These are phyloP conservation scores for Talaromyces nanjingensis DNA, from an alignment of 495 filamentous ascomycete genomes.

Conservation along the genomic window DNA sequence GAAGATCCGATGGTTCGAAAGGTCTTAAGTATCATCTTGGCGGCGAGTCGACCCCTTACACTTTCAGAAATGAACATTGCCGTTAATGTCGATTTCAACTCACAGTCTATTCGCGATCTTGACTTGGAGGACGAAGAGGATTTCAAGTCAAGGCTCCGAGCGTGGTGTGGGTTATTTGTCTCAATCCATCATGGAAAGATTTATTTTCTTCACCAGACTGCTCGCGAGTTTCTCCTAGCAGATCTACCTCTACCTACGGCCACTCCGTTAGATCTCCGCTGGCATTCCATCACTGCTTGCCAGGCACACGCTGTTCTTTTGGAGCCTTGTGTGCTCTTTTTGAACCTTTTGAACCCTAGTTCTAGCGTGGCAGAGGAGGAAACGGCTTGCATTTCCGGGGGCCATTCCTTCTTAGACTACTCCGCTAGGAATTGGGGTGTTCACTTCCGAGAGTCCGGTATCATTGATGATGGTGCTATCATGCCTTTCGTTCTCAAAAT, in stretches of 20 bases:
- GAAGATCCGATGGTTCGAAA: constrained; percentile 16
- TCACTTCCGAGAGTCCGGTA: constrained; percentile 18
- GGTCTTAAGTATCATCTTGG: constrained; percentile 32
- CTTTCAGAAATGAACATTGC: constrained; percentile 32
- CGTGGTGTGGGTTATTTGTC: constrained; percentile 35
- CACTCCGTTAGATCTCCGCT: not conserved
- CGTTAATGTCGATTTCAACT: constrained; percentile 18
- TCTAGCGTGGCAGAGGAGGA: too few relatives aligned
- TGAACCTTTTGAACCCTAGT: not conserved
- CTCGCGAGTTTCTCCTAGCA: constrained; percentile 27
- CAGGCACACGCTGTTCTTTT: constrained; percentile 15
- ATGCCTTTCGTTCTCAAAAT: constrained; percentile 13
- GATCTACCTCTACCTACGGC: not conserved
- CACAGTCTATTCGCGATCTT: constrained; percentile 13
- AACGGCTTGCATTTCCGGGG: too few relatives aligned
- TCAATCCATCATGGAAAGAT: constrained; percentile 24
- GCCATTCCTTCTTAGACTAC: constrained; percentile 29
- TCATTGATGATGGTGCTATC: constrained; percentile 11
- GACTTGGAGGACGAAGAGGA: constrained; percentile 13
- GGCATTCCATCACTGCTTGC: not conserved
- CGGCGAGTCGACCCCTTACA: constrained; percentile 28
- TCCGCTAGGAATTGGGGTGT: constrained; percentile 23
- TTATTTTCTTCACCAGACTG: constrained; percentile 40
- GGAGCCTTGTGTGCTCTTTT: not conserved
- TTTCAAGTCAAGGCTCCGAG: constrained; percentile 20